Evolutionary conservation across 2,329 filamentous ascomycete species (phyloP).

Genomic region (Penicillium sp.): DNA sequence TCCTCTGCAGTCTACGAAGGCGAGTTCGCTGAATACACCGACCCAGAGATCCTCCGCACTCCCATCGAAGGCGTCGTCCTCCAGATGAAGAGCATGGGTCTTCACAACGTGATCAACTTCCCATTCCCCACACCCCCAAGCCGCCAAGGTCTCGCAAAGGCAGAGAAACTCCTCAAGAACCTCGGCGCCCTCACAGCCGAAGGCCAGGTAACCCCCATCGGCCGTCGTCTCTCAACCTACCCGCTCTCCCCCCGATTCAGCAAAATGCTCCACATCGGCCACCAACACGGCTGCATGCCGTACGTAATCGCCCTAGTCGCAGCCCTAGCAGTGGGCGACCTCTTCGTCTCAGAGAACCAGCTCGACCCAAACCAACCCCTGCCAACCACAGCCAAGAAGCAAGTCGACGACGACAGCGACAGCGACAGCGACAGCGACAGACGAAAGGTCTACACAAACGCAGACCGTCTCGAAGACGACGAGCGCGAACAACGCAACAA

Average conservation of each 20-base stretch:
- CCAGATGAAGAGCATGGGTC: slow-evolving; percentile 91
- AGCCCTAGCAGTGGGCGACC: slow-evolving; percentile 79
- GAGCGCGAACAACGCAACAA: slow-evolving; percentile 64
- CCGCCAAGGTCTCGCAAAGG: slow-evolving; percentile 69
- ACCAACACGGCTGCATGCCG: slow-evolving; percentile 75
- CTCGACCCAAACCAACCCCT: slow-evolving; percentile 54
- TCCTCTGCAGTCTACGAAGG: slow-evolving; percentile 88
- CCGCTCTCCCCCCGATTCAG: slow-evolving; percentile 87
- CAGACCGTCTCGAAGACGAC: slow-evolving; percentile 70
- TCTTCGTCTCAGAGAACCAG: slow-evolving; percentile 81
- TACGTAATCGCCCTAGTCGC: slow-evolving; percentile 88
- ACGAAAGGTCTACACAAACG: slow-evolving; percentile 54
- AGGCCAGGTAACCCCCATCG: slow-evolving; percentile 75
- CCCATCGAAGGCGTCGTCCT: slow-evolving; percentile 90
- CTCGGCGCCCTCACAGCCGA: slow-evolving; percentile 72
- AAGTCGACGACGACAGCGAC: slow-evolving; percentile 41
- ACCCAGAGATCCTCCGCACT: slow-evolving; percentile 85
- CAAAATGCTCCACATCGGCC: slow-evolving; percentile 85
- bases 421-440: slow-evolving; percentile 43
- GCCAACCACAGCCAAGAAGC: slow-evolving; percentile 17
- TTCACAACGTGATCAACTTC: slow-evolving; percentile 87
- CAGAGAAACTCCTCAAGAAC: slow-evolving; percentile 82
- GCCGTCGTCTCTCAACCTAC: slow-evolving; percentile 80
- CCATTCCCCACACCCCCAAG: slow-evolving; percentile 92
- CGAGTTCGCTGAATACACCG: slow-evolving; percentile 80